These are phyloP conservation scores for Adansonia rubrostipa DNA, from an alignment of 441 rosid genomes.

Conservation along the genomic window DNA sequence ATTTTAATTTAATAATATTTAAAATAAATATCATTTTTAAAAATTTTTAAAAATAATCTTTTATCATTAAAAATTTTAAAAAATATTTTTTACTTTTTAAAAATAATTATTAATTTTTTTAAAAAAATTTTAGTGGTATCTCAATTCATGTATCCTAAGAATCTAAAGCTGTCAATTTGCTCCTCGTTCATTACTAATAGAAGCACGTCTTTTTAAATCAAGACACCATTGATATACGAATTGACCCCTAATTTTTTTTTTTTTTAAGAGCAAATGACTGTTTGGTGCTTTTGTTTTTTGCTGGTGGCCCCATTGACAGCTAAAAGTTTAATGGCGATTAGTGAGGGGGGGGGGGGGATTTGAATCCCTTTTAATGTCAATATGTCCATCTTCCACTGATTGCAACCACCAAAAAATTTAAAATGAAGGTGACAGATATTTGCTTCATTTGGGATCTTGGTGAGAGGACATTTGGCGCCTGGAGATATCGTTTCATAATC, in stretches of 20 bases:
- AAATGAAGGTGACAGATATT: not conserved
- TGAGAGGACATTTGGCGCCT: too few relatives aligned
- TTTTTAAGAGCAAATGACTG: slow-evolving; percentile 3
- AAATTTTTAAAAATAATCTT: too few relatives aligned
- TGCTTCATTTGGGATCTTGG: not conserved
- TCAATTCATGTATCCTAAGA: slow-evolving; percentile 30
- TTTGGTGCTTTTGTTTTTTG: not conserved
- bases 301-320: slow-evolving; percentile 28
- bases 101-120: too few relatives aligned
- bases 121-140: too few relatives aligned
- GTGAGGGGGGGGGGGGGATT: slow-evolving; percentile 2
- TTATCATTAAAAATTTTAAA: too few relatives aligned
- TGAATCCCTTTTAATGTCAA: slow-evolving; percentile 18
- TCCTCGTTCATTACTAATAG: not conserved
- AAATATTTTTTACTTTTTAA: too few relatives aligned
- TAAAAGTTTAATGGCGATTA: slow-evolving; percentile 21
- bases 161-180: slow-evolving; percentile 27
- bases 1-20: too few relatives aligned
- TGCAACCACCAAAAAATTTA: not conserved
- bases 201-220: slow-evolving; percentile 10
- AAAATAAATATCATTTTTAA: too few relatives aligned
- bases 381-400: slow-evolving; percentile 31
- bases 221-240: not conserved
- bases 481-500: too few relatives aligned
- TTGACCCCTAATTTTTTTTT: slow-evolving; percentile 21